A percentile compares a stretch with the other conserved stretches of the same genome.
Conservation (phyloP, 306 rosid genomes). For the Vigna radiata region DNA sequence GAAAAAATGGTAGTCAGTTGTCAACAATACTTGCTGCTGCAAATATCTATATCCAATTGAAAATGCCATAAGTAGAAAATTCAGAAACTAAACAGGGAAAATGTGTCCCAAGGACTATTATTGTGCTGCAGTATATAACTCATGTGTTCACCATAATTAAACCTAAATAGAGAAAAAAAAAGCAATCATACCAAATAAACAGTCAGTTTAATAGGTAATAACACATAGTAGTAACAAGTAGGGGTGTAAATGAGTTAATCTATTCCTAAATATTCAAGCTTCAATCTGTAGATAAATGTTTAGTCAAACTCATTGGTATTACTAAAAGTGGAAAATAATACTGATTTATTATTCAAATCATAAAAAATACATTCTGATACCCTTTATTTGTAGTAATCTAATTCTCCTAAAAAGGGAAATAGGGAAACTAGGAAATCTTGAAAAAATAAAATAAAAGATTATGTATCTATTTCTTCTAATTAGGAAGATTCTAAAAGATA, state of each 20-base stretch:
- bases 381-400: too few relatives aligned
- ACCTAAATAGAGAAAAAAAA: constrained; percentile 15
- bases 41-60: constrained; percentile 73
- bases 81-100: constrained; percentile 34
- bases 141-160: constrained; percentile 28
- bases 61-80: constrained; percentile 33
- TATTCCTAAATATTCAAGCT: constrained; percentile 29
- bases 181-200: not conserved
- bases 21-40: constrained; percentile 71
- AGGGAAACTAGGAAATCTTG: too few relatives aligned
- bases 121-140: not conserved
- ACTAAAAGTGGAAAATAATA: too few relatives aligned
- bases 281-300: not conserved
- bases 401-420: too few relatives aligned
- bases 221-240: not conserved
- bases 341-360: too few relatives aligned
- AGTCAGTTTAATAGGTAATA: constrained; percentile 15
- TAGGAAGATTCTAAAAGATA: too few relatives aligned
- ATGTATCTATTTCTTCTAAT: too few relatives aligned
- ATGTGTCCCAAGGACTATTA: constrained; percentile 29
- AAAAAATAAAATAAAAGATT: too few relatives aligned
- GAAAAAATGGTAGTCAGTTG: constrained; percentile 79
- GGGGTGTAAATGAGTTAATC: constrained; percentile 9
- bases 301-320: not conserved
- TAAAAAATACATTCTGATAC: too few relatives aligned